Percentiles rank a stretch among this genome's conserved stretches.
phyloP scores from a whole-genome alignment of 23 red algal species.

The Cyanidioschyzon merolae region DNA sequence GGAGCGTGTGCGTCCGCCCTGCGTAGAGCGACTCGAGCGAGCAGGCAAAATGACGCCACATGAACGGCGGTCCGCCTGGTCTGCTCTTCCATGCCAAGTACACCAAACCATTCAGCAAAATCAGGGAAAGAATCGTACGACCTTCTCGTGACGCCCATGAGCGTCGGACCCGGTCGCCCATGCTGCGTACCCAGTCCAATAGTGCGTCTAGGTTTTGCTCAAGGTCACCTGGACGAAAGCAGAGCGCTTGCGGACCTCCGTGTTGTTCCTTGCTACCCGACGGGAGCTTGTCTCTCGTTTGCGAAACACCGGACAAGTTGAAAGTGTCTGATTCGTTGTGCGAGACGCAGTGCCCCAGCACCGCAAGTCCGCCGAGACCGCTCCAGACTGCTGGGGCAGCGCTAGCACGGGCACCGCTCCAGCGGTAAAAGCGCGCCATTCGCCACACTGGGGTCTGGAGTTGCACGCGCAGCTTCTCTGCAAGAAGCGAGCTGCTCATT shows the following conservation, averaged over 20 bases:
- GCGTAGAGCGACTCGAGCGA: constrained; percentile 19
- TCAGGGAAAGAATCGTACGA: constrained; percentile 17
- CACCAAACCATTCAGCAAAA: constrained; percentile 17
- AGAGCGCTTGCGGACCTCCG: not conserved
- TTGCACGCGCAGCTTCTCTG: too few relatives aligned
- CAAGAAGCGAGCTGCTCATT: too few relatives aligned
- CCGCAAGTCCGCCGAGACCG: not conserved
- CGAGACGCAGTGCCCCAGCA: not conserved
- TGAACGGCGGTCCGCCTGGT: constrained; percentile 18
- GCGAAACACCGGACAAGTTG: not conserved
- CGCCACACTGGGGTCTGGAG: too few relatives aligned
- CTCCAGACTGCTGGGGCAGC: not conserved
- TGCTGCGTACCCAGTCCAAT: not conserved
- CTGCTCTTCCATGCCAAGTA: constrained; percentile 29
- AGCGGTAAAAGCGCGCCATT: not conserved
- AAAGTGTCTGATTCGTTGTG: not conserved
- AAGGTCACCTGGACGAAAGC: constrained; percentile 4
- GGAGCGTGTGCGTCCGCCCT: constrained; percentile 24
- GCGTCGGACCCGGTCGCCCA: not conserved
- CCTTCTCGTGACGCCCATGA: constrained; percentile 5
- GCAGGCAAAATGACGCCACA: constrained; percentile 32
- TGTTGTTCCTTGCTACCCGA: not conserved
- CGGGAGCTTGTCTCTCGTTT: not conserved
- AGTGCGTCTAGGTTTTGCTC: constrained; percentile 9
- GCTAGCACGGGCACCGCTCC: not conserved